Evolutionary conservation across 129 eudicot genomes (phyloP).

Genomic region (Silybum marianum): DNA sequence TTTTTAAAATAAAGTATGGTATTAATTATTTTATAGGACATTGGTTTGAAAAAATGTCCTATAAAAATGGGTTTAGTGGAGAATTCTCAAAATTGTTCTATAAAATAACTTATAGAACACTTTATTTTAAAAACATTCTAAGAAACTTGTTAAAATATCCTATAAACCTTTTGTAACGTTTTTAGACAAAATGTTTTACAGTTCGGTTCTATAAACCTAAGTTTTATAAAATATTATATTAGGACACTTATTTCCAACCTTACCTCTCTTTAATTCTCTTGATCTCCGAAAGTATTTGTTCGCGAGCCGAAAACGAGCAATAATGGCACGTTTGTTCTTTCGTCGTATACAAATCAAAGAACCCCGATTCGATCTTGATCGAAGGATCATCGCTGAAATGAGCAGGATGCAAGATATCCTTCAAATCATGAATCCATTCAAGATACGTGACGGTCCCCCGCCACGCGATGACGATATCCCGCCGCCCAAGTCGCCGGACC

Average conservation of each 20-base stretch:
- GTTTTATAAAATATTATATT: too few relatives aligned
- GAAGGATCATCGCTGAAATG: constrained; percentile 66
- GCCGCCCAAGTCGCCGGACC: constrained; percentile 56
- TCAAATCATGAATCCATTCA: constrained; percentile 80
- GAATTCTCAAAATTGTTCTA: too few relatives aligned
- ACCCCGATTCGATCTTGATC: constrained; percentile 73
- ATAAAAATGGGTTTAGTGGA: too few relatives aligned
- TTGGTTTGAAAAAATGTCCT: too few relatives aligned
- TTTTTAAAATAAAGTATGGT: too few relatives aligned
- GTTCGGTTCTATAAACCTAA: too few relatives aligned
- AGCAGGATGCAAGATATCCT: constrained; percentile 68
- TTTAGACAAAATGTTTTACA: too few relatives aligned
- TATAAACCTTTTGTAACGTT: too few relatives aligned
- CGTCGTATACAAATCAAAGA: constrained; percentile 68
- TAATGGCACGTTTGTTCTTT: constrained; percentile 54
- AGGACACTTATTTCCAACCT: not conserved
- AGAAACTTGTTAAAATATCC: too few relatives aligned
- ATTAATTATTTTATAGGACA: too few relatives aligned
- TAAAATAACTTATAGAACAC: too few relatives aligned
- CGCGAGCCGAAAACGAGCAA: constrained; percentile 77
- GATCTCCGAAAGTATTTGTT: constrained; percentile 63
- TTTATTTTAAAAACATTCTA: too few relatives aligned
- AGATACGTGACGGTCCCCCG: constrained; percentile 81
- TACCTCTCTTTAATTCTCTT: constrained; percentile 42
- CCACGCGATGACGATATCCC: constrained; percentile 72